These are phyloP conservation scores for Botrytis cinerea DNA, from an alignment of 2,329 filamentous ascomycete species.

Conservation along the genomic window DNA sequence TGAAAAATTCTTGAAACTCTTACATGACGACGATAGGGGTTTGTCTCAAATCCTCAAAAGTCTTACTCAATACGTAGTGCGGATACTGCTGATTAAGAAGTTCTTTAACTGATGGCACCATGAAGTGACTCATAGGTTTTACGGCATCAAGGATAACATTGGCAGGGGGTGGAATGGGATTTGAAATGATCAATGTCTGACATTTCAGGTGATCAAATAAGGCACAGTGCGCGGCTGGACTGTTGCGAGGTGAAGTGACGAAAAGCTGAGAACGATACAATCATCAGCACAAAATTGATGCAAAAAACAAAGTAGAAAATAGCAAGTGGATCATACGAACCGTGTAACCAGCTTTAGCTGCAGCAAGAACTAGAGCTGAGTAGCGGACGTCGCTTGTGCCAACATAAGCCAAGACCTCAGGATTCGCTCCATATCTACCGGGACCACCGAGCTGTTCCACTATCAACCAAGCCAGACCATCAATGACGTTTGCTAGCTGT, in stretches of 20 bases:
- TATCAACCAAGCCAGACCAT: constrained; percentile 23
- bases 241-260: neutral
- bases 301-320: neutral
- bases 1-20: neutral
- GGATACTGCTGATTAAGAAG: neutral
- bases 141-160: neutral
- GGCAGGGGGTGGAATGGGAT: neutral
- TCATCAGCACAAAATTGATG: constrained; percentile 40
- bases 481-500: neutral
- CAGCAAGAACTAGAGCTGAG: neutral
- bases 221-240: neutral
- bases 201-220: neutral
- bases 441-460: neutral
- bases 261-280: constrained; percentile 34
- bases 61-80: neutral
- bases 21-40: neutral
- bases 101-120: neutral
- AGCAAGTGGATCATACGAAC: neutral
- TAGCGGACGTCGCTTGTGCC: constrained; percentile 33
- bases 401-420: constrained; percentile 45
- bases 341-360: neutral
- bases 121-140: neutral
- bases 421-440: constrained; percentile 40
- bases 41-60: neutral
- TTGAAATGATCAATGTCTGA: neutral